A percentile compares a stretch with the other conserved stretches of the same genome.
phyloP scores from a whole-genome alignment of 2,329 filamentous ascomycete species.

The Aureobasidium sp. region DNA sequence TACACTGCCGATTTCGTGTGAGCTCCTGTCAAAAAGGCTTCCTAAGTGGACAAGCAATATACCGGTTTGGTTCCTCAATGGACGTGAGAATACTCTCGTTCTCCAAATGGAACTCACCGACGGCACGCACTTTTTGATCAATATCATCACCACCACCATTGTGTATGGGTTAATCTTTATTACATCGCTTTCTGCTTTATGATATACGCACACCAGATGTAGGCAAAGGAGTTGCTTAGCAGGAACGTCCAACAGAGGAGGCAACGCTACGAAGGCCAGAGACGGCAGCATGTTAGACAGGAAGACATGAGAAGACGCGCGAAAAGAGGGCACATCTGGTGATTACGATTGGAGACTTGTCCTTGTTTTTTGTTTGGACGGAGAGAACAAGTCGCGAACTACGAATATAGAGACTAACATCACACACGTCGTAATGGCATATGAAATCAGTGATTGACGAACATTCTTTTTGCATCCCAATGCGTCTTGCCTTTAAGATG shows the following conservation, averaged over 20 bases:
- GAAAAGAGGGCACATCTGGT: neutral
- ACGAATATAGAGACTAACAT: slow-evolving; percentile 1
- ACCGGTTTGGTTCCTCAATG: neutral
- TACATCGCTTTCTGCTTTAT: neutral
- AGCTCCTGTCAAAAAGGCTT: slow-evolving; percentile 15
- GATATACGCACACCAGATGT: neutral
- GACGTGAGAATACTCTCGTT: neutral
- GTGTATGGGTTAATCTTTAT: neutral
- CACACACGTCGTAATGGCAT: slow-evolving; percentile 6
- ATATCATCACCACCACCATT: neutral
- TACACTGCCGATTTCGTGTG: slow-evolving; percentile 88
- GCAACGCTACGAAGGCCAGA: neutral
- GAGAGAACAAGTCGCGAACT: neutral
- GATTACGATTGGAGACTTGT: slow-evolving; percentile 1
- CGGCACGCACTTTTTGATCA: neutral
- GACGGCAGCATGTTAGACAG: neutral
- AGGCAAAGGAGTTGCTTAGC: neutral
- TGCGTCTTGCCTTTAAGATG: neutral
- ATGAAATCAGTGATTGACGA: slow-evolving; percentile 4
- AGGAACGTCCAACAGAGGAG: neutral
- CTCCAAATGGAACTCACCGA: neutral
- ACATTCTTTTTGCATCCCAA: neutral
- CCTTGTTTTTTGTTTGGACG: neutral
- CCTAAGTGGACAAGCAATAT: neutral
- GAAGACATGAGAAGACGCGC: neutral